Base-by-base conservation (phyloP, 1,139 yeast genomes). In the Hemisphaericaspora xylofermentans region DNA sequence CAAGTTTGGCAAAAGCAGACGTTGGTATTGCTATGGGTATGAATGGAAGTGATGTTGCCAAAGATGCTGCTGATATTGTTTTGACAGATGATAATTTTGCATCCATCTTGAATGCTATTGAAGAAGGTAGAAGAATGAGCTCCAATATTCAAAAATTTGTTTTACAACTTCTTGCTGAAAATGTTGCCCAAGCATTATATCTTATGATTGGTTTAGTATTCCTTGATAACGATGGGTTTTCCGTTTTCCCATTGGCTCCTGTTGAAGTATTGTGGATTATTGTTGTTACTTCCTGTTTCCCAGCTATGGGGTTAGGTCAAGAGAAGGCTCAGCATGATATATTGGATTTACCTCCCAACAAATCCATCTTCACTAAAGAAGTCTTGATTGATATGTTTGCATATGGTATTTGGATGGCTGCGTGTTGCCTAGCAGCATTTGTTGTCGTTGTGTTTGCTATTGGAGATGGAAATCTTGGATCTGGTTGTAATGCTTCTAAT, bases 231-330 rank as follows among this genome's bases (percentile, higher is more conserved):
- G 63, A 69, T 39, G 82, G 78, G 2, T 70, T 63, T 42, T 83
- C 91, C 2, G 91, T 84, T 17, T 85, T 85, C 64, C 91, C 93
- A 26, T 68, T 85, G 43, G 76, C 89, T 0, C 91, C 93, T 2
- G 88, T 85, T 48, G 89, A 85, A 64, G 88, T 84, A 10, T 67
- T 85, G 50, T 85, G 91, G 91, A 79, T 84, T 57, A 78, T 84
- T 56, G 88, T 85, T 58, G 79, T 84, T 31, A 84, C 93, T 2
- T 81, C 89, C 4, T 82, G 89, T 51, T 83, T 84, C 71, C 94
- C 93, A 38, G 93, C 93, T 21, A 84, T 85, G 88, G 93, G 93
- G n/a, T 75, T 85, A 41, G 89, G 89, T 49, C 77, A 82, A 48
- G 89, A 84, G 60, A 68, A 63, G 43, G 91, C 89, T 1, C 68